Evolutionary conservation across 108 stramenopile genomes (phyloP), one percentile per base, ranked within the genome.

Genomic region (Bacterosira constricta): DNA sequence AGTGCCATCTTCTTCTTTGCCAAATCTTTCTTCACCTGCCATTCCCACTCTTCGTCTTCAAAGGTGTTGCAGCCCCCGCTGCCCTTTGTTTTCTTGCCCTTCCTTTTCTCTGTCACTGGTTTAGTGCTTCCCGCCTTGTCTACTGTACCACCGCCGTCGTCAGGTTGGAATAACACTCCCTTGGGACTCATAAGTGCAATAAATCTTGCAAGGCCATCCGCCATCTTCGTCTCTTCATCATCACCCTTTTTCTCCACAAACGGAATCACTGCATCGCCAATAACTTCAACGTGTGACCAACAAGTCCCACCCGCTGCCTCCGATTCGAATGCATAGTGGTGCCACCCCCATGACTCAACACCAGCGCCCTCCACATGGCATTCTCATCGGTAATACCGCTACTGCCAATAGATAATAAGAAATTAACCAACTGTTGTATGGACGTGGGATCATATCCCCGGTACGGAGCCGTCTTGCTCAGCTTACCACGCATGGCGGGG

Each of bases 41-140:
- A 56, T 50, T 96, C 95, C 95, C 95, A 96, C 71, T 92, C 92
- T 51, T 96, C 95, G 8, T 93, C 92, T 50, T 89, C 91, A 26
- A 80, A 70, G 17, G 65, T 49, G 34, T 69, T 64, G 27, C 71
- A 79, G 3, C 86, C 85, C 38, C 77, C 67, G 6, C 64, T 66
- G 8, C 78, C 78, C 63, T 84, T 86, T 4, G 74, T 80, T 59
- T 69, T 71, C 61, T 85, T 87, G 5, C 44, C 85, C 34, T 50
- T 58, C 31, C 47, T 69, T 41, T 77, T 73, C 56, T 69, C 78
- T 51, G 34, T 60, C n/a, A 20, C 37, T 38, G 62, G 47, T 67
- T 23, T 70, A 27, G 13, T 42, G 17, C 35, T 58, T 38, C 38
- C 31, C 21, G 23, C 53, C 21, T 60, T 38, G 30, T 44, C 56